phyloP scores from a whole-genome alignment of 169 alveolate species.

The Eimeria necatrix region DNA sequence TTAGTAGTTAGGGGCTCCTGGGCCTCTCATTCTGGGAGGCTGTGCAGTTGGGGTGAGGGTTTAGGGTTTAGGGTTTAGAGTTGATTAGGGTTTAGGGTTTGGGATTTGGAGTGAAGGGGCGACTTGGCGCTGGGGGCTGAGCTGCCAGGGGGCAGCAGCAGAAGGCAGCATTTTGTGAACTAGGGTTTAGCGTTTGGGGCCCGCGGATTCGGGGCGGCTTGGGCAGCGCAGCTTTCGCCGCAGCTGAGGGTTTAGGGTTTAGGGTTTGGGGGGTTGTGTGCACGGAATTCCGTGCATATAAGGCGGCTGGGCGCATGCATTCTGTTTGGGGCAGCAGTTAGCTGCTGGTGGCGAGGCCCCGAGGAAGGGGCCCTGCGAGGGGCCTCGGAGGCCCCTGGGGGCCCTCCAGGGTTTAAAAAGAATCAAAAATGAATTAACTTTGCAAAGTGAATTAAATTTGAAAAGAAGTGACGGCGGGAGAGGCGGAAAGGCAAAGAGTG shows the following conservation, averaged over 20 bases:
- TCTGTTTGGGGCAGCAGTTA: slow-evolving; percentile 67
- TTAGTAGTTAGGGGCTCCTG: too few species aligned
- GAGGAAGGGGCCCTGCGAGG: too few species aligned
- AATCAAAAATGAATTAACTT: too few species aligned
- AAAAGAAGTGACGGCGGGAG: too few species aligned
- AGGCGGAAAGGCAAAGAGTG: too few species aligned
- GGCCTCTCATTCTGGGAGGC: too few species aligned
- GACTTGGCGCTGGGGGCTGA: slow-evolving; percentile 70
- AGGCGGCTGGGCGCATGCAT: too few species aligned
- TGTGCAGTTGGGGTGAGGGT: neutral
- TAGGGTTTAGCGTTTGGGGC: neutral
- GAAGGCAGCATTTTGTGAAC: slow-evolving; percentile 69
- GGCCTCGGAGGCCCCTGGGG: too few species aligned
- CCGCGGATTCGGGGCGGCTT: neutral
- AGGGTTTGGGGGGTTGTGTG: neutral
- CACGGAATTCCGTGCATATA: too few species aligned
- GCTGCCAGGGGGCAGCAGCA: slow-evolving; percentile 81
- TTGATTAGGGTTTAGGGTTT: slow-evolving; percentile 44
- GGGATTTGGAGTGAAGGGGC: neutral
- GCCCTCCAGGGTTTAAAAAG: too few species aligned
- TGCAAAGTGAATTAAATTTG: too few species aligned
- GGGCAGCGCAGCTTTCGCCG: neutral
- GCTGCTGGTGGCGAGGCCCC: too few species aligned
- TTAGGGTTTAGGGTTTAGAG: slow-evolving; percentile 34
- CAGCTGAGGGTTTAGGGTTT: slow-evolving; percentile 27